Evolutionary conservation across 306 rosid species (phyloP).

Genomic region (Quercus gilva): DNA sequence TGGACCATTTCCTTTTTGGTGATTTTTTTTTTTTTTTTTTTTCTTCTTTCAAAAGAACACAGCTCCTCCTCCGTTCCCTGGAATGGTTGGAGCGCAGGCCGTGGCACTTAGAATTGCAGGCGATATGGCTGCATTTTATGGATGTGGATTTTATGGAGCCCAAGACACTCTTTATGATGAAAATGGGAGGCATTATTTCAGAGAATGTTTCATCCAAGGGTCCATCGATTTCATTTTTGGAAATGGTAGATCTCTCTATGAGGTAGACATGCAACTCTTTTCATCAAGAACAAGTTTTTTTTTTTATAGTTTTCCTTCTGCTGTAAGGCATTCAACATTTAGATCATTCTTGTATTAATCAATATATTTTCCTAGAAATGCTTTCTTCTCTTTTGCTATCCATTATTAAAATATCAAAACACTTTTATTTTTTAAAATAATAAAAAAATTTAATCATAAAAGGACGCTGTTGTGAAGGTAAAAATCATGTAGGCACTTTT

Average conservation of each 20-base stretch:
- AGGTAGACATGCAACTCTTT: constrained; percentile 36
- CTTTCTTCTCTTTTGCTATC: background rate
- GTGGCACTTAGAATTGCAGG: constrained; percentile 66
- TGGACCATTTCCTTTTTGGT: background rate
- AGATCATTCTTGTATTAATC: background rate
- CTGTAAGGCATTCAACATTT: background rate
- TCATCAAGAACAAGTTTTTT: background rate
- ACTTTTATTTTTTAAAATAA: too few relatives aligned
- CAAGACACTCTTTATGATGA: constrained; percentile 86
- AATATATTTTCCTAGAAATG: background rate
- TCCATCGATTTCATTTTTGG: constrained; percentile 92
- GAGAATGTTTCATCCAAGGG: constrained; percentile 76
- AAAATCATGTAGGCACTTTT: too few relatives aligned
- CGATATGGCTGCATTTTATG: constrained; percentile 72
- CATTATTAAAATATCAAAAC: too few relatives aligned
- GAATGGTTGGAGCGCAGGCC: constrained; percentile 70
- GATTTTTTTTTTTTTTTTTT: background rate
- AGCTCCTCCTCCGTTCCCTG: constrained; percentile 60
- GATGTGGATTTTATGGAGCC: constrained; percentile 85
- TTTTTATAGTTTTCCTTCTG: too few relatives aligned
- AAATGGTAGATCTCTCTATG: constrained; percentile 65
- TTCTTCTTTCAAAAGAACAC: constrained; percentile 39
- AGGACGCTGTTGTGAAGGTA: too few relatives aligned
- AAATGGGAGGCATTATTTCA: constrained; percentile 70
- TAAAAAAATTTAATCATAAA: too few relatives aligned